Conservation (phyloP, 1,139 yeast genomes). For the Kodamaea ohmeri region DNA sequence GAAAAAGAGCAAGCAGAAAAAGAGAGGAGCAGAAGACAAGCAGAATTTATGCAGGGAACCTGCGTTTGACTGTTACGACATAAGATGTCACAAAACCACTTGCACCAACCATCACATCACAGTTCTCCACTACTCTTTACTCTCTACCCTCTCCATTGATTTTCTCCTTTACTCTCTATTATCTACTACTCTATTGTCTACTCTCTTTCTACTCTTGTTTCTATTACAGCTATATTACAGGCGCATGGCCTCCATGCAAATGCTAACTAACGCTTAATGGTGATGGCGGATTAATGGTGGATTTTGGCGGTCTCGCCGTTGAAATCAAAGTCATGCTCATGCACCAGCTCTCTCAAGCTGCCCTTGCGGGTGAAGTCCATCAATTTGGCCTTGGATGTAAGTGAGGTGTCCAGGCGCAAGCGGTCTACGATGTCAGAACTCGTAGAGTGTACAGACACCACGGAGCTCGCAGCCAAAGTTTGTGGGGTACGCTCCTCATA, state of each 20-base stretch:
- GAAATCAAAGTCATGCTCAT: slow-evolving; percentile 20
- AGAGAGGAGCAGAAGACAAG: no score
- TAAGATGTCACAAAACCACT: no score
- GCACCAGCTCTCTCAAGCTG: slow-evolving; percentile 42
- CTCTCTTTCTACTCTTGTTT: no score
- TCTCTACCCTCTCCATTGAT: not conserved
- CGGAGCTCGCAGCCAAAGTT: slow-evolving; percentile 7
- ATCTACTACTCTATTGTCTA: no score
- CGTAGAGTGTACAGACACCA: slow-evolving; percentile 5
- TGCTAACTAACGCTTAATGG: not conserved
- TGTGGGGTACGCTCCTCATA: slow-evolving; percentile 3
- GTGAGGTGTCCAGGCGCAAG: slow-evolving; percentile 11
- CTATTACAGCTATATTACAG: slow-evolving; percentile 2
- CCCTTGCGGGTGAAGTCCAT: slow-evolving; percentile 54
- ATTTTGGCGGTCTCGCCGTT: slow-evolving; percentile 6
- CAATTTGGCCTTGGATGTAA: slow-evolving; percentile 38
- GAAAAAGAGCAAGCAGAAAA: no score
- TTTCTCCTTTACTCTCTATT: not conserved
- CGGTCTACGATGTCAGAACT: slow-evolving; percentile 3
- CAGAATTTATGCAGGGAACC: no score
- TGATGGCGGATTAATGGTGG: not conserved
- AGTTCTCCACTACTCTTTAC: no score
- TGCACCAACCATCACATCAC: no score
- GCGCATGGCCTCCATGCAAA: not conserved
- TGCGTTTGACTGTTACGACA: no score